Conservation (phyloP, 2,329 filamentous ascomycete genomes). For the Parastagonospora avenae region DNA sequence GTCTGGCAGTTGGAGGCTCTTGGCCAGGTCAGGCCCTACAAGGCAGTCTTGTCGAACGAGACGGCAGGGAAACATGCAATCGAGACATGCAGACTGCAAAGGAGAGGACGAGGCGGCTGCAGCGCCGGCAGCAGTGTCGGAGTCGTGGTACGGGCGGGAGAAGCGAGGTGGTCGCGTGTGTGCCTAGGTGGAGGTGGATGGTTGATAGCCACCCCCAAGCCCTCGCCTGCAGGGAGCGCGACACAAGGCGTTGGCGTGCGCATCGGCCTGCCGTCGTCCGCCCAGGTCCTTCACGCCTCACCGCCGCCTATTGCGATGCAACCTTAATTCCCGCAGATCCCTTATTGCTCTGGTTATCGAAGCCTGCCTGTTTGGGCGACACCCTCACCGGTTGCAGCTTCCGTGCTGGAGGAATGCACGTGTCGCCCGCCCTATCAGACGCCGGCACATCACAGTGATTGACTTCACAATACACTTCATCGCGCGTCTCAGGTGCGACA, state of each 20-base stretch:
- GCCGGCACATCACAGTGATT: conserved; percentile 16
- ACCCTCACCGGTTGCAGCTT: neutral
- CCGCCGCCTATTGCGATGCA: no score
- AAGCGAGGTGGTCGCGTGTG: conserved; percentile 31
- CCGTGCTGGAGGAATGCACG: no score
- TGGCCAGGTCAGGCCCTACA: conserved; percentile 29
- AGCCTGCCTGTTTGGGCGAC: no score
- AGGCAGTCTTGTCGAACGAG: conserved; percentile 35
- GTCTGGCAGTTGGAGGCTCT: conserved; percentile 21
- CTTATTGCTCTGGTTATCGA: no score
- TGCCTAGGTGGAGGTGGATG: neutral
- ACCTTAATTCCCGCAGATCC: no score
- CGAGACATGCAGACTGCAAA: conserved; percentile 39
- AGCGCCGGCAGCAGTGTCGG: conserved; percentile 21
- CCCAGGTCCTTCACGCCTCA: no score
- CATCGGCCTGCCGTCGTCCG: no score
- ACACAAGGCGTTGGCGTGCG: no score
- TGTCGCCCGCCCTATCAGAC: conserved; percentile 17
- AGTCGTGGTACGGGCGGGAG: conserved; percentile 17
- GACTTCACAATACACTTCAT: neutral
- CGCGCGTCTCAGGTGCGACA: neutral
- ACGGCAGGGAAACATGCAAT: conserved; percentile 33
- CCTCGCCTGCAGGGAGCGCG: no score
- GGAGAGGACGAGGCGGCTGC: conserved; percentile 18
- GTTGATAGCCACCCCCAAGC: neutral